phyloP scores from a whole-genome alignment of 768 basidiomycete species.

The Suillus decipiens region DNA sequence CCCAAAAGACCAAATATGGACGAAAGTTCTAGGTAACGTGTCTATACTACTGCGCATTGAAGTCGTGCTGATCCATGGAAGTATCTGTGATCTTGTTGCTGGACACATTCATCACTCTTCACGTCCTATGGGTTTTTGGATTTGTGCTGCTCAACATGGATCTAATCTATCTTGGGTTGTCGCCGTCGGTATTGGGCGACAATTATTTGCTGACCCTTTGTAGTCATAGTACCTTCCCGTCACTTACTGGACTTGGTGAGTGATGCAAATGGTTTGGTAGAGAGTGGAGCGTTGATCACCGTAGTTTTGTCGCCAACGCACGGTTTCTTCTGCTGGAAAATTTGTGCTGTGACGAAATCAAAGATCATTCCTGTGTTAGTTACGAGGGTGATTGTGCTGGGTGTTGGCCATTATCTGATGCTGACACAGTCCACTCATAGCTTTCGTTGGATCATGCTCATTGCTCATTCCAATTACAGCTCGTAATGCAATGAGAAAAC shows the following conservation, averaged over 20 bases:
- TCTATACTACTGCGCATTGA: background rate
- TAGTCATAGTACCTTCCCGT: constrained; percentile 13
- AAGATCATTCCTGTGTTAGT: constrained; percentile 11
- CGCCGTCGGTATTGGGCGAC: constrained; percentile 1
- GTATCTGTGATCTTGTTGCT: constrained; percentile 18
- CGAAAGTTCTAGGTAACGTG: constrained; percentile 20
- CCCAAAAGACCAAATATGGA: constrained; percentile 14
- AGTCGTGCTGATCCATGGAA: constrained; percentile 1
- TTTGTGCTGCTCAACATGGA: background rate
- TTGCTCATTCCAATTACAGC: constrained; percentile 10
- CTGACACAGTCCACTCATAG: constrained; percentile 8
- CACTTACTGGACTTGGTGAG: constrained; percentile 24
- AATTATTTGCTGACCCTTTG: constrained; percentile 10
- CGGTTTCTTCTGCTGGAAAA: constrained; percentile 26
- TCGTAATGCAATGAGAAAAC: constrained; percentile 16
- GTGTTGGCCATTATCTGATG: background rate
- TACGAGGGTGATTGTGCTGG: constrained; percentile 19
- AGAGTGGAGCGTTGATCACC: background rate
- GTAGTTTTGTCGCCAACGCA: constrained; percentile 21
- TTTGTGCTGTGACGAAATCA: constrained; percentile 14
- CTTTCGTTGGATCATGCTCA: constrained; percentile 16
- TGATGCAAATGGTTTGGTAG: background rate
- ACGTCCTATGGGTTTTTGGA: constrained; percentile 20
- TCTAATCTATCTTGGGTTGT: constrained; percentile 16
- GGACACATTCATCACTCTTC: constrained; percentile 16